A percentile compares a stretch with the other conserved stretches of the same genome.
Conservation (phyloP, 2,329 filamentous ascomycete species). For the Pyricularia sp. region DNA sequence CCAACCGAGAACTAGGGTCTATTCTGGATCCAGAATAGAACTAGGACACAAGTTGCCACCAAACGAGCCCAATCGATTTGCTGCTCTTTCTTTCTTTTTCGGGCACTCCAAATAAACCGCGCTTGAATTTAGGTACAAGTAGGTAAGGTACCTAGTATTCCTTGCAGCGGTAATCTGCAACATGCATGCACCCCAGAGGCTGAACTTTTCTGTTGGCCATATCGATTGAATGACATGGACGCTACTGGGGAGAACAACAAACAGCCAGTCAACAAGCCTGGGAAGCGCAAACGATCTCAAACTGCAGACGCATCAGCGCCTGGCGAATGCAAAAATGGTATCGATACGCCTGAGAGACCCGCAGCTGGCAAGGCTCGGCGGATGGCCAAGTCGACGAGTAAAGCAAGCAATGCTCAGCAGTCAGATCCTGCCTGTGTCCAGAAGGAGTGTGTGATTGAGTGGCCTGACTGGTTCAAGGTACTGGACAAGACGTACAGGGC, state of each 20-base stretch:
- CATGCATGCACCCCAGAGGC: background rate
- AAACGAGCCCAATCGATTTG: background rate
- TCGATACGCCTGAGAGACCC: background rate
- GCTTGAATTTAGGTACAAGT: background rate
- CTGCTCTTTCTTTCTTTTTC: background rate
- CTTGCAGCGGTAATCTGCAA: background rate
- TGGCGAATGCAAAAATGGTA: background rate
- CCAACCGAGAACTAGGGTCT: too few relatives aligned
- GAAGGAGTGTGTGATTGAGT: conserved; percentile 36
- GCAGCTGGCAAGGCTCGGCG: background rate
- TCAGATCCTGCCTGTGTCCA: background rate
- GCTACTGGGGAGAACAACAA: background rate
- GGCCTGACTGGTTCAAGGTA: conserved; percentile 66
- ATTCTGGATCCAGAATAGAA: too few relatives aligned
- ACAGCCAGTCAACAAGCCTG: background rate
- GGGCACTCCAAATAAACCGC: background rate
- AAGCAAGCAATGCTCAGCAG: conserved; percentile 7
- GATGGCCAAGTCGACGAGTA: background rate
- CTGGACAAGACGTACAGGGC: conserved; percentile 73
- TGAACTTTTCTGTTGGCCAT: background rate
- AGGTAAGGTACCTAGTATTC: too few relatives aligned
- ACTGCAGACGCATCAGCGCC: background rate
- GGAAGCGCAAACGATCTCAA: background rate
- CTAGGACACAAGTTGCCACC: background rate
- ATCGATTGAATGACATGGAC: background rate